Conservation (phyloP, 1,284 basidiomycete species). For the Puccinia polysora region DNA sequence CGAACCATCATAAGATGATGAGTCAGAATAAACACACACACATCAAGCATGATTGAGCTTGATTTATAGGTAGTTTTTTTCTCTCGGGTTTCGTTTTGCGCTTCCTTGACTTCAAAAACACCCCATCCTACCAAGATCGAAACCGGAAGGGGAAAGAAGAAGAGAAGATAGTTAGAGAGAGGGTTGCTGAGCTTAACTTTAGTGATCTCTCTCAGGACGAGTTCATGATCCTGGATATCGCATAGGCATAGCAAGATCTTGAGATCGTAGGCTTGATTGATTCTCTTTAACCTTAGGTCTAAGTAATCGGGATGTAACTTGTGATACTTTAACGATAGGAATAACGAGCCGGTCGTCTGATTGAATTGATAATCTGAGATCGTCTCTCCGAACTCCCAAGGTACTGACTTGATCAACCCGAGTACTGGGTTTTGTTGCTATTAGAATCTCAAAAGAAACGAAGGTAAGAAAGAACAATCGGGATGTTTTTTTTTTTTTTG, state of each 20-base stretch:
- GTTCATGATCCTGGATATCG: slow-evolving; percentile 87
- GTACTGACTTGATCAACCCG: slow-evolving; percentile 74
- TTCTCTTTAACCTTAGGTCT: slow-evolving; percentile 77
- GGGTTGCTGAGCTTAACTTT: slow-evolving; percentile 59
- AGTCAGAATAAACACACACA: neutral
- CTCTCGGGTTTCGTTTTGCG: too few species aligned
- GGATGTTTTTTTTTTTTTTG: neutral
- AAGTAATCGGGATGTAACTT: slow-evolving; percentile 97
- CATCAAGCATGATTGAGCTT: too few species aligned
- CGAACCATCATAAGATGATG: neutral
- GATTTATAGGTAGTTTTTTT: too few species aligned
- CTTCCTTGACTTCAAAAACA: too few species aligned
- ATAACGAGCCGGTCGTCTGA: slow-evolving; percentile 85
- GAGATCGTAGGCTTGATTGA: slow-evolving; percentile 74
- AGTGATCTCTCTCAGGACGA: slow-evolving; percentile 83
- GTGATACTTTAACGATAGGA: slow-evolving; percentile 89
- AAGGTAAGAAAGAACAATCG: too few species aligned
- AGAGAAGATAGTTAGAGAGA: neutral
- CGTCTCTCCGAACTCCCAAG: slow-evolving; percentile 93
- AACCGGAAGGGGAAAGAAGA: neutral
- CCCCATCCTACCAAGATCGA: neutral
- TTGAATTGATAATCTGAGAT: slow-evolving; percentile 92
- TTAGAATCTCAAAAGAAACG: too few species aligned
- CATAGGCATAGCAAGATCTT: slow-evolving; percentile 84
- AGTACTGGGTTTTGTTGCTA: slow-evolving; percentile 85